These are phyloP conservation scores for Fraxinus quadrangulata DNA, from an alignment of 257 asterid species.

Conservation along the genomic window DNA sequence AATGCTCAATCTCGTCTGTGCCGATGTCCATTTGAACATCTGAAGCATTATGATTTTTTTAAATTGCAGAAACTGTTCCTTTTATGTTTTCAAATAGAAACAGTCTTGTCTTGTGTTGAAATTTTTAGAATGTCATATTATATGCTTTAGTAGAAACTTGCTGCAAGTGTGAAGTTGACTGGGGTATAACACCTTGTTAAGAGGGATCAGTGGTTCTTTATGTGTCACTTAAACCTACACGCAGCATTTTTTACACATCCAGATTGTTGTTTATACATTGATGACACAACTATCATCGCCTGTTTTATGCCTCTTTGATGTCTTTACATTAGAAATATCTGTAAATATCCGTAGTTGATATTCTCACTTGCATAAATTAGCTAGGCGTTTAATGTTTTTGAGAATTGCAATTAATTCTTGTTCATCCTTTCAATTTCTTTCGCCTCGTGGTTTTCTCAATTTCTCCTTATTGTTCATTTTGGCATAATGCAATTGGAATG, in stretches of 20 bases:
- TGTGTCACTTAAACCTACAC: constrained; percentile 4
- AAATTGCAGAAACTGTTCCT: background rate
- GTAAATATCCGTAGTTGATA: background rate
- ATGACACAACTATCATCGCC: constrained; percentile 1
- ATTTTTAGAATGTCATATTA: no score
- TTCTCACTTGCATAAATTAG: background rate
- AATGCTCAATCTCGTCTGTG: constrained; percentile 1
- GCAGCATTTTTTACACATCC: background rate
- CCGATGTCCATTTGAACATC: constrained; percentile 2
- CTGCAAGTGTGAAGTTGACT: constrained; percentile 7
- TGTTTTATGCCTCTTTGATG: constrained; percentile 3
- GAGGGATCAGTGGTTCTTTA: constrained; percentile 7
- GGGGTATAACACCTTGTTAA: background rate
- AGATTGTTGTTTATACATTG: background rate
- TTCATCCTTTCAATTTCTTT: background rate
- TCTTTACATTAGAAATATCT: constrained; percentile 15
- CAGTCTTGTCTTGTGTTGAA: no score
- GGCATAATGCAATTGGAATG: constrained; percentile 12
- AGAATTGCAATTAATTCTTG: background rate
- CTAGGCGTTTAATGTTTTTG: background rate
- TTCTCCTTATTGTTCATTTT: constrained; percentile 14
- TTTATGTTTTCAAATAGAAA: background rate
- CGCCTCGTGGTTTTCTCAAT: background rate
- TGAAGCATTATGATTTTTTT: background rate
- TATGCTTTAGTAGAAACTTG: constrained; percentile 4